A percentile compares a stretch with the other conserved stretches of the same genome.
These are phyloP conservation scores for Telopea speciosissima DNA, from an alignment of 177 flowering plant genomes.

Conservation along the genomic window DNA sequence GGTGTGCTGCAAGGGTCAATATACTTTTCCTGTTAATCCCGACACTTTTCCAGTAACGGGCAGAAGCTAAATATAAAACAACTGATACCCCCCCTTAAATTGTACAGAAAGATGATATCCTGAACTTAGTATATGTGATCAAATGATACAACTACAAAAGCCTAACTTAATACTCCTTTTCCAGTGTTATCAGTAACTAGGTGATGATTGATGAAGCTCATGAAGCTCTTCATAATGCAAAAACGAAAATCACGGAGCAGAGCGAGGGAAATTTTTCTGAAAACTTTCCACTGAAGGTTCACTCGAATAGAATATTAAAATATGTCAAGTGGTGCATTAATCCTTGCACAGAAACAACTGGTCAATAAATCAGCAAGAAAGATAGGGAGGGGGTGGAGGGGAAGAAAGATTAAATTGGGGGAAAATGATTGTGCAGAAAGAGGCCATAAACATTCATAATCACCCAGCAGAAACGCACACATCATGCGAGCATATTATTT, in stretches of 20 bases:
- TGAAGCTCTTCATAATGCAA: conserved; percentile 7
- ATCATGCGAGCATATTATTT: background rate
- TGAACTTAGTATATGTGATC: background rate
- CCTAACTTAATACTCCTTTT: background rate
- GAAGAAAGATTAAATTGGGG: no score
- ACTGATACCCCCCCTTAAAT: background rate
- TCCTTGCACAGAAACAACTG: background rate
- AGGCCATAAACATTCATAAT: background rate
- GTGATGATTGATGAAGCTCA: background rate
- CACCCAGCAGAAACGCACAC: no score
- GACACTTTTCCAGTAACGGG: background rate
- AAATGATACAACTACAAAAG: background rate
- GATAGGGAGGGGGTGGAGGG: no score
- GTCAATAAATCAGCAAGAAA: background rate
- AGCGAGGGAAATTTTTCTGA: no score
- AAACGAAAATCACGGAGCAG: background rate
- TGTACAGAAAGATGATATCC: no score
- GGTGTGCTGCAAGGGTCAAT: background rate
- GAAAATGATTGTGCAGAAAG: background rate
- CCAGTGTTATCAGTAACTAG: background rate
- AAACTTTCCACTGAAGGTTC: no score
- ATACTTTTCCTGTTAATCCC: background rate
- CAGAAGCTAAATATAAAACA: background rate
- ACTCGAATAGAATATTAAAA: no score
- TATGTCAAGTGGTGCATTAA: no score